Percentiles rank a stretch among this genome's conserved stretches.
Conservation (phyloP, 164 flowering plant genomes). For the Protea cynaroides region DNA sequence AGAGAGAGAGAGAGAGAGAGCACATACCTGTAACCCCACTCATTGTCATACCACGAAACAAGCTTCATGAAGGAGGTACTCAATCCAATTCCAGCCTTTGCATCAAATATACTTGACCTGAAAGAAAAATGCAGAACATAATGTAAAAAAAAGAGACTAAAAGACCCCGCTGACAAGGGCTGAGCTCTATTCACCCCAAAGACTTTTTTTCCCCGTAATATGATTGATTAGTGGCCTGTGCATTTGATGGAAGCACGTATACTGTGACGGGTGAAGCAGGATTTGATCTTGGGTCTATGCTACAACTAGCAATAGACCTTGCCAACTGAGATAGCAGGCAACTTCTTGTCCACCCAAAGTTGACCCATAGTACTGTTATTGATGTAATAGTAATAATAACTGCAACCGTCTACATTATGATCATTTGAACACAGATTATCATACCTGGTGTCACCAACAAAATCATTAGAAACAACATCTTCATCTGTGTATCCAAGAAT, state of each 20-base stretch:
- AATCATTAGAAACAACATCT: conserved; percentile 96
- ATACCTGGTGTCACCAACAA: conserved; percentile 91
- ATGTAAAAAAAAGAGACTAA: neutral
- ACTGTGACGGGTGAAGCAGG: no score
- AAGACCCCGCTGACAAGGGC: no score
- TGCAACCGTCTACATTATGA: no score
- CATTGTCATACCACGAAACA: conserved; percentile 94
- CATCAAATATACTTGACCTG: conserved; percentile 96
- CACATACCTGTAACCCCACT: conserved; percentile 96
- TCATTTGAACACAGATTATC: neutral
- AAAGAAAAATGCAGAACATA: neutral
- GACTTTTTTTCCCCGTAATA: no score
- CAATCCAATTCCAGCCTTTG: conserved; percentile 94
- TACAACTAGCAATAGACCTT: no score
- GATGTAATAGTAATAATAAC: no score
- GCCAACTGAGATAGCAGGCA: no score
- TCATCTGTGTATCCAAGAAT: conserved; percentile 98
- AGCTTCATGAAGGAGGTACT: conserved; percentile 84
- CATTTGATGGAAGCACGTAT: no score
- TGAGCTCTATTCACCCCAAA: no score
- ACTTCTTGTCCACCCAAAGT: neutral
- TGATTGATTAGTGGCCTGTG: no score
- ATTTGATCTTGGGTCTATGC: no score
- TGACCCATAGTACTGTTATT: no score
- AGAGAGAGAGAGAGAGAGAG: conserved; percentile 4